Base-by-base conservation (phyloP, 2,329 filamentous ascomycete species). In the Talaromyces sp. region DNA sequence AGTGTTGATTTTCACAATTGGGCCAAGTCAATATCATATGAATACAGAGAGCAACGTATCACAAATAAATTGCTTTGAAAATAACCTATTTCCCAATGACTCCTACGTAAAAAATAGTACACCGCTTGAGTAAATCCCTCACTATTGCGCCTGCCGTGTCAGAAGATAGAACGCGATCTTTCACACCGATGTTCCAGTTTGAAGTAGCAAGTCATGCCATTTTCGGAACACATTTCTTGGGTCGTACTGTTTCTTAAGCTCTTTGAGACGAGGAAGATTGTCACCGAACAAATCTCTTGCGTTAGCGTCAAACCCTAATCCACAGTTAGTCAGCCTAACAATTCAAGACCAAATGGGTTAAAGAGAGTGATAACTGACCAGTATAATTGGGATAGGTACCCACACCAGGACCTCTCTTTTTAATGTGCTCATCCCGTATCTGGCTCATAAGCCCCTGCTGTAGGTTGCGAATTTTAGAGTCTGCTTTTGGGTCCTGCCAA, bases 221-320 rank as follows among this genome's bases (percentile, higher is more conserved):
- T 88, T 88, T 60, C 82, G 81, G 68, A 88, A 88, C 0, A 86
- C 61, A 66, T 87, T 81, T 0, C 72, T 69, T 0, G 85, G 82
- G 70, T 88, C 86, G 74, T 82, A 82, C 1, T 72, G 75, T 7
- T 74, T 69, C 76, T 89, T 89, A 53, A 88, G 77, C 58, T 73
- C 63, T 59, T 80, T 75, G 61, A 89, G 75, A 10, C 67, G 69
- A 0, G 77, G 73, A 38, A 87, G 73, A 67, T 87, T 86, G 0
- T 77, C 69, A 0, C 83, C 82, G 88, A 11, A 80, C 78, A 64
- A 75, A 68, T 70, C 86, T 83, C 10, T 80, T 78, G 65, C 77
- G 67, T 3, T 69, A 81, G 81, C 70, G 89, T 86, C 2, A 89
- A 83, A 68, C 89, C 89, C 1, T 87, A 87, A 0, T 87, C 29